Evolutionary conservation across 2,329 filamentous ascomycete species (phyloP), one percentile per base, ranked within the genome.

Genomic region (Arthrobotrys musiformis): DNA sequence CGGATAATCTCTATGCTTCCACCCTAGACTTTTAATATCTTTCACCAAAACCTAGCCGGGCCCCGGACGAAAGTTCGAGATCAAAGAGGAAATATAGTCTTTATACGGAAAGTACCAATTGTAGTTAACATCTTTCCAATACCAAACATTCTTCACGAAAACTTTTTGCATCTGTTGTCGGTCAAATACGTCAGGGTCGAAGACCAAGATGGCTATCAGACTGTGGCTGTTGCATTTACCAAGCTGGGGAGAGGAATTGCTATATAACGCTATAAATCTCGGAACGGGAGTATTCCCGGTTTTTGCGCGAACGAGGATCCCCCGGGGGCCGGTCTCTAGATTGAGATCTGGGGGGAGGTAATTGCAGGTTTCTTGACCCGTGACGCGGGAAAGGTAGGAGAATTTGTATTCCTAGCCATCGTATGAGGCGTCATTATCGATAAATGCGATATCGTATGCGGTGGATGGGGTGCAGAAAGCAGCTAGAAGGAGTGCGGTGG

Each of bases 51-150:
- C 37, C 19, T 61, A 8, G 4, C 64, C 64, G 5, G 37, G 26
- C 7, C 1, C 2, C 1, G 46, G 40, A 9, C 40, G n/a, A 30
- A 61, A 69, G 13, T 40, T 30, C 1, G 50, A 48, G 13, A 61
- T 40, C 11, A 69, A 40, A n/a, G 40, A 15, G 9, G 64, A 60
- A 19, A 9, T 28, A 19, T 28, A 15, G 13, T 61, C 33, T 24
- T 9, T 5, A 7, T 30, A 6, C 15, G 52, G 64, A 13, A 24
- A 13, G 5, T 7, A 1, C 2, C 6, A 4, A 13, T 69, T 17
- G n/a, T 61, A 69, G n/a, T 60, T 19, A 24, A 69, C 52, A 13
- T 61, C 64, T 9, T 69, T 69, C 64, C 64, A 69, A 61, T 60
- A 69, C n/a, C 37, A 17, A 0, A 69, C 6, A 17, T 56, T 48